A percentile compares a stretch with the other conserved stretches of the same genome.
Evolutionary conservation across 257 asterid species (phyloP).

Genomic region (Solanum sejunctum): DNA sequence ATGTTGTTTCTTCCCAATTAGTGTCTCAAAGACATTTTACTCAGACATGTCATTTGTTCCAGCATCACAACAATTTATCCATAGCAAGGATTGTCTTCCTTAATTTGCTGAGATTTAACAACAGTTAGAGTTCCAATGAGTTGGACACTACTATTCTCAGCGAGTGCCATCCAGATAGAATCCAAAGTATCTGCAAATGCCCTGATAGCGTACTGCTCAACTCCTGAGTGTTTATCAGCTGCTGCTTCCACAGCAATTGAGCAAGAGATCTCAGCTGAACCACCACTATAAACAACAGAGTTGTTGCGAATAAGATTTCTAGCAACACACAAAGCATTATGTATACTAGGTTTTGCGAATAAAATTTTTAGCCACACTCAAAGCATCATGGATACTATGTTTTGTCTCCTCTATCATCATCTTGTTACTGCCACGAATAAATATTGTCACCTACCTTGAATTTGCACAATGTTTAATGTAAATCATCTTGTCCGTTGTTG

Average conservation of each 20-base stretch:
- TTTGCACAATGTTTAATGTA: conserved; percentile 96
- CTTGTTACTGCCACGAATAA: conserved; percentile 56
- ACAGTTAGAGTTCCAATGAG: conserved; percentile 77
- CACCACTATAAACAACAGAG: conserved; percentile 92
- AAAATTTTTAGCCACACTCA: conserved; percentile 26
- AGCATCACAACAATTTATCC: conserved; percentile 78
- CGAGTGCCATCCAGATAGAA: conserved; percentile 85
- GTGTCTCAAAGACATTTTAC: conserved; percentile 70
- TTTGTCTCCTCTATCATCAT: conserved; percentile 1
- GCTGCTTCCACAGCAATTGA: conserved; percentile 71
- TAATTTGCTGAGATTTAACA: conserved; percentile 84
- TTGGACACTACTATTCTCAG: conserved; percentile 88
- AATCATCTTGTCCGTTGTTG: conserved; percentile 91
- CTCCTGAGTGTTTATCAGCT: no score
- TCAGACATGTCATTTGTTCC: conserved; percentile 86
- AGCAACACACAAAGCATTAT: conserved; percentile 7
- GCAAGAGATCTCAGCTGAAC: conserved; percentile 89
- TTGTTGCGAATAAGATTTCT: conserved; percentile 82
- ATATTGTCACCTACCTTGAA: conserved; percentile 84
- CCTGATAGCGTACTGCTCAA: conserved; percentile 72
- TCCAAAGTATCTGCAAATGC: conserved; percentile 94
- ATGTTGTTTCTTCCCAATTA: conserved; percentile 87
- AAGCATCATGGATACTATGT: conserved; percentile 84
- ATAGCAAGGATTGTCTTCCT: conserved; percentile 53
- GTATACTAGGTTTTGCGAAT: no score